These are phyloP conservation scores for Gnaphalium uliginosum DNA, from an alignment of 129 eudicot species.

Conservation along the genomic window DNA sequence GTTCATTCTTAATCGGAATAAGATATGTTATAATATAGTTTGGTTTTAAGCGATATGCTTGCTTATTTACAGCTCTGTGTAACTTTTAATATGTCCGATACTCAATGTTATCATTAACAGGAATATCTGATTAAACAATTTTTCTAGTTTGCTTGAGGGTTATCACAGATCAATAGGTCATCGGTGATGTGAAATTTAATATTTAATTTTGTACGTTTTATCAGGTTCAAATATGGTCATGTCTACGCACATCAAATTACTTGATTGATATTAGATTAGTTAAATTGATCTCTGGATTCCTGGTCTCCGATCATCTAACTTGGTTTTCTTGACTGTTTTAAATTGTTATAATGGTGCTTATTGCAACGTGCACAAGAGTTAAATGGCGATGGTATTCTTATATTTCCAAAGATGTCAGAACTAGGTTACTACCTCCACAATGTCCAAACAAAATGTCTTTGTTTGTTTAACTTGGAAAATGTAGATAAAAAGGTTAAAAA, in stretches of 20 bases:
- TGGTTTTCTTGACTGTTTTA: neutral
- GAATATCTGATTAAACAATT: neutral
- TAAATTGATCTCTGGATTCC: neutral
- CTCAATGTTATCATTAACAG: neutral
- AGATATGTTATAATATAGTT: neutral
- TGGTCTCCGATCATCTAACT: neutral
- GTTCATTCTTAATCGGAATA: neutral
- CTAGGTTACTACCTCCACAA: conserved; percentile 6
- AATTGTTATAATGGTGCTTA: neutral
- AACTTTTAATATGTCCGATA: neutral
- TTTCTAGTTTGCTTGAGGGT: neutral
- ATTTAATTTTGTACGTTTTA: neutral
- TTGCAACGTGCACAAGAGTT: conserved; percentile 11
- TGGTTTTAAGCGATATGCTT: neutral
- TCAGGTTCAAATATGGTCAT: neutral
- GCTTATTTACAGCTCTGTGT: neutral
- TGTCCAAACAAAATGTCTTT: neutral
- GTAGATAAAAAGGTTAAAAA: neutral
- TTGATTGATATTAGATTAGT: neutral
- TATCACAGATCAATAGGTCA: neutral
- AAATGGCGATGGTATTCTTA: neutral
- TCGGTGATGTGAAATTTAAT: neutral
- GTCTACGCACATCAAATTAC: neutral
- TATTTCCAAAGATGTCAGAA: neutral
- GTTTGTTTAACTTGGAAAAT: neutral